Percentiles rank a stretch among this genome's conserved stretches.
Evolutionary conservation across 768 basidiomycete genomes (phyloP).

Genomic region (Solioccasus polychromus): DNA sequence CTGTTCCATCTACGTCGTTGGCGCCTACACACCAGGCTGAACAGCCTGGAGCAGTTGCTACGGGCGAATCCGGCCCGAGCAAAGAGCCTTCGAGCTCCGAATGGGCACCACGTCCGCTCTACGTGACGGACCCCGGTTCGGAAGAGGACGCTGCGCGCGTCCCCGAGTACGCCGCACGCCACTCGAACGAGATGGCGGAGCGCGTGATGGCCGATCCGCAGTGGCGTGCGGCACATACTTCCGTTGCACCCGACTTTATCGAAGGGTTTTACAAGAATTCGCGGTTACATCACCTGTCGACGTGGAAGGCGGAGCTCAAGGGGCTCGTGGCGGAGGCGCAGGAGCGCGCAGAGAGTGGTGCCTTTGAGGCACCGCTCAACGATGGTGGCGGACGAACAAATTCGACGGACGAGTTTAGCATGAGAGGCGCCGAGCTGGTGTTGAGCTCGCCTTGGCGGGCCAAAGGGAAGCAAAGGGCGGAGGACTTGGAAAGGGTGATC

Average conservation of each 20-base stretch:
- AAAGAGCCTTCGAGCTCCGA: constrained; percentile 5
- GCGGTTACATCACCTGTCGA: constrained; percentile 87
- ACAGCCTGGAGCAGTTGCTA: neutral
- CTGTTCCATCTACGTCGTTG: constrained; percentile 6
- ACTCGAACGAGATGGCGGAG: constrained; percentile 69
- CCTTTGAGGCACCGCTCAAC: constrained; percentile 6
- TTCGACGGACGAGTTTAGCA: constrained; percentile 39
- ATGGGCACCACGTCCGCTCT: constrained; percentile 24
- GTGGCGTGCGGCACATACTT: constrained; percentile 88
- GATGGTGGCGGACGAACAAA: neutral
- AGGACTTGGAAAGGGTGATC: constrained; percentile 57
- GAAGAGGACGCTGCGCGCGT: constrained; percentile 44
- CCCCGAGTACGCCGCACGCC: constrained; percentile 64
- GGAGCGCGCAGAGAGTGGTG: constrained; percentile 54
- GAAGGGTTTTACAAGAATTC: constrained; percentile 82
- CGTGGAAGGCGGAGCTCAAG: constrained; percentile 90
- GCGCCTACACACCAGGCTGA: neutral
- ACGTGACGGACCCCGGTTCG: constrained; percentile 42
- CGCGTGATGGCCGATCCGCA: constrained; percentile 79
- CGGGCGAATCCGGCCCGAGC: constrained; percentile 1
- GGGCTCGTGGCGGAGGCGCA: constrained; percentile 78
- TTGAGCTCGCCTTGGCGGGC: constrained; percentile 46
- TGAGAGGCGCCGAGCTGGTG: constrained; percentile 50
- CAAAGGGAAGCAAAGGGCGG: constrained; percentile 52
- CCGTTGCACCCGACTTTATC: constrained; percentile 82